Percentiles rank a stretch among this genome's conserved stretches.
Evolutionary conservation across 768 basidiomycete genomes (phyloP).

Genomic region (Udeniomyces megalosporus): DNA sequence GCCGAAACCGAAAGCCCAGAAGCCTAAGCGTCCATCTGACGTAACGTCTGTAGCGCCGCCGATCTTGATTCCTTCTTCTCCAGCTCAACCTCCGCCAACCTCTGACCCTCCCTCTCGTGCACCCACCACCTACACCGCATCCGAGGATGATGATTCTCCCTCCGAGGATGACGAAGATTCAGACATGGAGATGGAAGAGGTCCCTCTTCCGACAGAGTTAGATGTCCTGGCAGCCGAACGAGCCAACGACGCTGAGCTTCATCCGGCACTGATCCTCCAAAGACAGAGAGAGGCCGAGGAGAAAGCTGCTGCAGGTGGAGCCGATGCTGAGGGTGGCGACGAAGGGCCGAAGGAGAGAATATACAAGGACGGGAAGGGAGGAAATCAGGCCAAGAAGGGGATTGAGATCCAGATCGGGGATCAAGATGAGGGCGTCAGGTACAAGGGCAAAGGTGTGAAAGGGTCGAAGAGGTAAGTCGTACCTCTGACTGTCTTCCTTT

Average conservation of each 20-base stretch:
- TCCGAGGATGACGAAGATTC: not conserved
- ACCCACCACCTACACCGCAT: not conserved
- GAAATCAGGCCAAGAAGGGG: not conserved
- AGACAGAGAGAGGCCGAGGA: not conserved
- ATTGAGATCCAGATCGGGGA: conserved; percentile 6
- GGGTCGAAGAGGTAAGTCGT: not conserved
- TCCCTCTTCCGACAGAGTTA: not conserved
- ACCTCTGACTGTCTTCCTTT: not conserved
- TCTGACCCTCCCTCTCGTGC: not conserved
- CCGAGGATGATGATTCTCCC: not conserved
- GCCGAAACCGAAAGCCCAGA: not conserved
- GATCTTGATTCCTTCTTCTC: not conserved
- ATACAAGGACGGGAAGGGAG: conserved; percentile 14
- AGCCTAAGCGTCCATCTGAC: too few species aligned
- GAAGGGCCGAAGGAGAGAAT: not conserved
- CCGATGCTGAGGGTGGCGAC: not conserved
- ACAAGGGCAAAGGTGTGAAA: not conserved
- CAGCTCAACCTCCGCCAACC: not conserved
- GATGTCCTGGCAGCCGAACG: not conserved
- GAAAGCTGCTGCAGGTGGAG: not conserved
- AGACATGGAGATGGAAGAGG: conserved; percentile 11
- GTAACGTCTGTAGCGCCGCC: not conserved
- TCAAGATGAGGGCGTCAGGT: not conserved
- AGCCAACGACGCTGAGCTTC: conserved; percentile 6
- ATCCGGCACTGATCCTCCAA: conserved; percentile 9